Conservation (phyloP, 805 yeast species). For the Saccharomycopsis oosterbeekiorum region DNA sequence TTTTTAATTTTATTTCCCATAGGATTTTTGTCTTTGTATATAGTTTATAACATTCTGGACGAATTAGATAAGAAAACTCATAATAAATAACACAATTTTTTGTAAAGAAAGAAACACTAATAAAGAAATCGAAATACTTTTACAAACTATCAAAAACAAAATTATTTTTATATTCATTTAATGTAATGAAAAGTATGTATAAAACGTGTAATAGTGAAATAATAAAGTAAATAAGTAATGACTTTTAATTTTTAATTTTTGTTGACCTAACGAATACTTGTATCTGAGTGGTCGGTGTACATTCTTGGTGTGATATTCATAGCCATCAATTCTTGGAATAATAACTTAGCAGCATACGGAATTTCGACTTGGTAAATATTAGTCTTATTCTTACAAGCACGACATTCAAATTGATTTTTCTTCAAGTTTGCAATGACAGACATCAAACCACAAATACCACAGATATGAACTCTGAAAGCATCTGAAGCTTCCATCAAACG, state of each 20-base stretch:
- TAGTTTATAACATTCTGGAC: background rate
- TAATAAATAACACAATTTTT: too few relatives aligned
- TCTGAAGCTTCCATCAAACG: slow-evolving; percentile 98
- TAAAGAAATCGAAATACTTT: background rate
- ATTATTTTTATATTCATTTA: background rate
- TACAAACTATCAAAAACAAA: background rate
- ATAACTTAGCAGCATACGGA: slow-evolving; percentile 95
- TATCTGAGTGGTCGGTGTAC: slow-evolving; percentile 66
- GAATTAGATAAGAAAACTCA: background rate
- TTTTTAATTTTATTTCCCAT: too few relatives aligned
- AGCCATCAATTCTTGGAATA: slow-evolving; percentile 99
- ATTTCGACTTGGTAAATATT: slow-evolving; percentile 95
- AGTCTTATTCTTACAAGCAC: slow-evolving; percentile 96
- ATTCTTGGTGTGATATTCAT: slow-evolving; percentile 97
- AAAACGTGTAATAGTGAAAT: background rate
- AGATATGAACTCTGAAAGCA: slow-evolving; percentile 95
- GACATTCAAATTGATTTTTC: slow-evolving; percentile 96
- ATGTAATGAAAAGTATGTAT: background rate
- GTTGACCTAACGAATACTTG: slow-evolving; percentile 8
- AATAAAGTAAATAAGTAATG: background rate
- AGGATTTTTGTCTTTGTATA: background rate
- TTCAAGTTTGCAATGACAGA: slow-evolving; percentile 93
- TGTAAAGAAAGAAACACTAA: too few relatives aligned
- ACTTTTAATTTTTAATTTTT: background rate
- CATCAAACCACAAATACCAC: slow-evolving; percentile 99